Evolutionary conservation across 148 eudicot species (phyloP), one percentile per base, ranked within the genome.

Genomic region (Rhododendron vialii): DNA sequence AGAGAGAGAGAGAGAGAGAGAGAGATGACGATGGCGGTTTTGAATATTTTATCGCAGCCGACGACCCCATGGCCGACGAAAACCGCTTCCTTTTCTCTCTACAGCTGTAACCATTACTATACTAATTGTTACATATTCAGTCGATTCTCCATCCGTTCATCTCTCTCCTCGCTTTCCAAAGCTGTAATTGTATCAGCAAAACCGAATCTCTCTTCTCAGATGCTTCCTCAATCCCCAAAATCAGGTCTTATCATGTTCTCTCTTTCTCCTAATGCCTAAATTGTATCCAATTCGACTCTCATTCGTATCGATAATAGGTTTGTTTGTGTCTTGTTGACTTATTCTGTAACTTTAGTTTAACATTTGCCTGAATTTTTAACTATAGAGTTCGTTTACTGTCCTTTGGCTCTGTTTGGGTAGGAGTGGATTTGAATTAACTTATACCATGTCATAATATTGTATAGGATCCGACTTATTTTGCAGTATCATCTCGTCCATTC

Each of bases 21-120:
- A 26, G 83, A 85, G 80, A 57, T 80, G 83, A 87, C 82, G 78
- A 89, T 89, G 92, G 91, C 90, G 85, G 91, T 84, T 35, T 17
- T 86, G 86, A 89, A 84, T 89, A 81, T 87, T 17, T 80, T 89
- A 61, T 59, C 86, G 36, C 89, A 84, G 81, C 88, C 88, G 1
- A 43, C 84, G 38, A 82, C 35, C 33, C 73, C 86, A 33, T 10
- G 57, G 61, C 84, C 38, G 82, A 86, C 82, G 71, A 83, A 36
- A 75, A 7, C 57, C 59, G 81, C 84, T 61, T 47, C 83, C 65
- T 3, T 18, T 61, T 83, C 73, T 36, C 30, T 22, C 26, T 69
- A 35, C 47, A 24, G 15, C 28, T 82, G 61, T 45, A 7, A 51
- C 75, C 76, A 63, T 28, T 28, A 53, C 84, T 12, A 73, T 53